A percentile compares a stretch with the other conserved stretches of the same genome.
phyloP scores from a whole-genome alignment of 2,329 filamentous ascomycete species.

The Fusarium austroafricanum region DNA sequence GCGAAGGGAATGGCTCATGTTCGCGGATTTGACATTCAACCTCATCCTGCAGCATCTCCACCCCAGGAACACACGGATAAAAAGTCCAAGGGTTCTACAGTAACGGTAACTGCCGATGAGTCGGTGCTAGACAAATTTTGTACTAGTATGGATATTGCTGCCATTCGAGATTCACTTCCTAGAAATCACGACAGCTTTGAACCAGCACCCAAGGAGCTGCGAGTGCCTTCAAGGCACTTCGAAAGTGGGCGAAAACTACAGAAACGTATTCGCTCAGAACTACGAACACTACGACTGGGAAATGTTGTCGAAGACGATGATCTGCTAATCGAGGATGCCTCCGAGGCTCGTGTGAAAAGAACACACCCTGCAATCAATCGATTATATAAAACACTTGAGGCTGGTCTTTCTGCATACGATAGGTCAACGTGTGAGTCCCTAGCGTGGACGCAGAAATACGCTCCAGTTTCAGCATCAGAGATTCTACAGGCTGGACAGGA shows the following conservation, averaged over 20 bases:
- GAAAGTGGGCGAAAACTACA: slow-evolving; percentile 69
- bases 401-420: slow-evolving; percentile 82
- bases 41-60: neutral
- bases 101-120: slow-evolving; percentile 56
- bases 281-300: slow-evolving; percentile 51
- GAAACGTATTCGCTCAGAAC: slow-evolving; percentile 58
- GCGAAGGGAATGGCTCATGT: slow-evolving; percentile 72
- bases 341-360: slow-evolving; percentile 29
- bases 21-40: slow-evolving; percentile 55
- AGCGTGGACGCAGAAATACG: slow-evolving; percentile 87
- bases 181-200: slow-evolving; percentile 54
- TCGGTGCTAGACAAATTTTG: slow-evolving; percentile 54
- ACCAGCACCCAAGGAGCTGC: slow-evolving; percentile 61
- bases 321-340: slow-evolving; percentile 53
- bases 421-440: slow-evolving; percentile 77
- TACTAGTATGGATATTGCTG: slow-evolving; percentile 43
- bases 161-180: slow-evolving; percentile 46
- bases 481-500: slow-evolving; percentile 82
- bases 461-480: slow-evolving; percentile 74
- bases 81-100: slow-evolving; percentile 63
- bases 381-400: slow-evolving; percentile 70
- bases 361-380: slow-evolving; percentile 69
- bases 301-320: slow-evolving; percentile 22
- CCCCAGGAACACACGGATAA: slow-evolving; percentile 44
- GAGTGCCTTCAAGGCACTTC: slow-evolving; percentile 67